Percentiles rank a stretch among this genome's conserved stretches.
Evolutionary conservation across 2,329 filamentous ascomycete species (phyloP).

Genomic region (Fusarium virguliforme): DNA sequence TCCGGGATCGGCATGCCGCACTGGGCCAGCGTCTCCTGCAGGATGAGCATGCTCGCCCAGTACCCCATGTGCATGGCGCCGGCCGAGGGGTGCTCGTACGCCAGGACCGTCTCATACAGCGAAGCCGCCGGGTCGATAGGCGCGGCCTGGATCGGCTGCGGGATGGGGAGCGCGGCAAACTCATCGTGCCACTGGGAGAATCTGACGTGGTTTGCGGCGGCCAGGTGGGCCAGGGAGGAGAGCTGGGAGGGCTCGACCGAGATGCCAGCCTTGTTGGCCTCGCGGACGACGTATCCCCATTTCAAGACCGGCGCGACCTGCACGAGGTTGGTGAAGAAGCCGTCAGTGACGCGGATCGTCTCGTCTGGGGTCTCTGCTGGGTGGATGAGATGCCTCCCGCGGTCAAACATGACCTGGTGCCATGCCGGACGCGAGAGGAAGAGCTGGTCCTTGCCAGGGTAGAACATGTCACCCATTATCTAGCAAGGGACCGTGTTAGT

Average conservation of each 20-base stretch:
- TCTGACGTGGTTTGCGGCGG: constrained; percentile 51
- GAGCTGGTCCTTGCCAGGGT: constrained; percentile 54
- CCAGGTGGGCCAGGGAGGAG: constrained; percentile 50
- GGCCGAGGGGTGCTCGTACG: constrained; percentile 54
- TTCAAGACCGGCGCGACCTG: constrained; percentile 56
- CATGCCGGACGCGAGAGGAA: constrained; percentile 58
- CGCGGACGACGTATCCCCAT: constrained; percentile 54
- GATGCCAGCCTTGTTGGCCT: constrained; percentile 51
- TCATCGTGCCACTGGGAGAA: constrained; percentile 55
- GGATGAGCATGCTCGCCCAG: constrained; percentile 60
- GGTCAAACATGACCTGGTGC: constrained; percentile 54
- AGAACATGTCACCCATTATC: constrained; percentile 60
- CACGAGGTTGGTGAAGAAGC: constrained; percentile 56
- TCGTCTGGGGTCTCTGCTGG: constrained; percentile 41
- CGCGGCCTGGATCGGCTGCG: constrained; percentile 49
- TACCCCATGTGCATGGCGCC: constrained; percentile 57
- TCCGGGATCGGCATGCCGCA: constrained; percentile 51
- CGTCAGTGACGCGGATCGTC: constrained; percentile 52
- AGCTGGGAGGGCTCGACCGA: constrained; percentile 52
- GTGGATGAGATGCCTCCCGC: constrained; percentile 50
- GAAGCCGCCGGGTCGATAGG: constrained; percentile 53
- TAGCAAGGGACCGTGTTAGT: constrained; percentile 49
- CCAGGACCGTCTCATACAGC: constrained; percentile 54
- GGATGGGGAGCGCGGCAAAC: constrained; percentile 46
- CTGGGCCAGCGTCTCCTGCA: constrained; percentile 58